phyloP scores from a whole-genome alignment of 371 early-diverging fungal species.

The Mortierella sp. region DNA sequence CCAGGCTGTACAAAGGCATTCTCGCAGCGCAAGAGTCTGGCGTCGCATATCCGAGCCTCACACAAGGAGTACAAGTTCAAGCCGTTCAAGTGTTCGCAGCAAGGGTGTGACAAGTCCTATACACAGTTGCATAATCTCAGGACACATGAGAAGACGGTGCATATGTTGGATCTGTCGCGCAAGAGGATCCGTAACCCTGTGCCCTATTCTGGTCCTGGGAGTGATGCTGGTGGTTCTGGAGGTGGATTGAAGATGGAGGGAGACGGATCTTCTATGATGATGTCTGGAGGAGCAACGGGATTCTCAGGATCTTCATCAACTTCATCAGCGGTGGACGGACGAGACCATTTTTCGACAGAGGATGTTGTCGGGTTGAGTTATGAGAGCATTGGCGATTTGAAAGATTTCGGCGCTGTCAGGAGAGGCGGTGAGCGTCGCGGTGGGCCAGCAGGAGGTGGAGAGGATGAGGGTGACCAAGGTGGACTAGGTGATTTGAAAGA shows the following conservation, averaged over 20 bases:
- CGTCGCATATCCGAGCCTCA: slow-evolving; percentile 45
- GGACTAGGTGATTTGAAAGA: slow-evolving; percentile 8
- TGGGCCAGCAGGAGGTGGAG: not conserved
- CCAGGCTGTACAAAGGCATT: slow-evolving; percentile 52
- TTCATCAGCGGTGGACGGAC: not conserved
- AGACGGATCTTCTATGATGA: not conserved
- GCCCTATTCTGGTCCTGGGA: slow-evolving; percentile 12
- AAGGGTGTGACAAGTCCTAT: slow-evolving; percentile 65
- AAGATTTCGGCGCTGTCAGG: not conserved
- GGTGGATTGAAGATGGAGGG: slow-evolving; percentile 4
- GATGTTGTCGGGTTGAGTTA: slow-evolving; percentile 19
- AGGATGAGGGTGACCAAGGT: slow-evolving; percentile 9
- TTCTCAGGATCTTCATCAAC: not conserved
- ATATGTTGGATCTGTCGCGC: slow-evolving; percentile 47
- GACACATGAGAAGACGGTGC: slow-evolving; percentile 56
- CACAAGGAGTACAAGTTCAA: slow-evolving; percentile 65
- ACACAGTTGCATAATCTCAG: slow-evolving; percentile 68
- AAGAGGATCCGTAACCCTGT: slow-evolving; percentile 46
- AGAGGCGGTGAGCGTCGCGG: not conserved
- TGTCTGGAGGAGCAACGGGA: not conserved
- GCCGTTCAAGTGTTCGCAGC: slow-evolving; percentile 67
- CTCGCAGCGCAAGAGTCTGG: slow-evolving; percentile 51
- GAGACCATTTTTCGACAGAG: not conserved
- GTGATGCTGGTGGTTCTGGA: not conserved
- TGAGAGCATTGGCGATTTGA: slow-evolving; percentile 10